These are phyloP conservation scores for Eutrema yunnanense DNA, from an alignment of 345 rosid genomes.

Conservation along the genomic window DNA sequence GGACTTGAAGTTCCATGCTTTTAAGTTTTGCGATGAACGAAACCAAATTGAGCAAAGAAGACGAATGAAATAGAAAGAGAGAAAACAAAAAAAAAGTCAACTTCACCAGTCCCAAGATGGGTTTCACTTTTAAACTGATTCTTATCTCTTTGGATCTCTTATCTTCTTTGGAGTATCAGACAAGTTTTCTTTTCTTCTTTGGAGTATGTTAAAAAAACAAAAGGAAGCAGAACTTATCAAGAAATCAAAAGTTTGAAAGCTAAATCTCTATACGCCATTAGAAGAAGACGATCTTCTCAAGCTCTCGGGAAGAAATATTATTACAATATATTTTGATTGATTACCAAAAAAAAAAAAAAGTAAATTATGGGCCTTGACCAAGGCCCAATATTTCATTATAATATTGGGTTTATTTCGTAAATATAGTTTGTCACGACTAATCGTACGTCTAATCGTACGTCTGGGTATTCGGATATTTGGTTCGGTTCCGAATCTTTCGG, in stretches of 20 bases:
- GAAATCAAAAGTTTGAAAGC: not conserved
- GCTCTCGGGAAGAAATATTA: not conserved
- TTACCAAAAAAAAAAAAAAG: not conserved
- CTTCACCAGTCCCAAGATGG: not conserved
- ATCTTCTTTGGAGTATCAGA: not conserved
- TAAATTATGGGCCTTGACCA: not conserved
- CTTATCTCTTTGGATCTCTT: not conserved
- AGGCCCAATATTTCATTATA: not conserved
- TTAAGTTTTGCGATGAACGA: not conserved
- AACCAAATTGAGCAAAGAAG: not conserved
- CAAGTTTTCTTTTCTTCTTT: not conserved
- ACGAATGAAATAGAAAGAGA: not conserved
- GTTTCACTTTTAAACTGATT: not conserved
- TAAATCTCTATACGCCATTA: not conserved
- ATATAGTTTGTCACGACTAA: not conserved
- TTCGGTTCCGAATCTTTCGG: no score
- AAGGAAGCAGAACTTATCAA: not conserved
- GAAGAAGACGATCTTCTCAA: not conserved
- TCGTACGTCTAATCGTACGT: no score
- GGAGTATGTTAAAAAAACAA: not conserved
- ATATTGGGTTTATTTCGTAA: not conserved
- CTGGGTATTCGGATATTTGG: no score
- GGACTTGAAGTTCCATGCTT: conserved; percentile 8
- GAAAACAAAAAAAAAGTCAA: not conserved
- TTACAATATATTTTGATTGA: no score